A percentile compares a stretch with the other conserved stretches of the same genome.
phyloP scores from a whole-genome alignment of 371 early-diverging fungal genomes.

The Mortierella sp. region DNA sequence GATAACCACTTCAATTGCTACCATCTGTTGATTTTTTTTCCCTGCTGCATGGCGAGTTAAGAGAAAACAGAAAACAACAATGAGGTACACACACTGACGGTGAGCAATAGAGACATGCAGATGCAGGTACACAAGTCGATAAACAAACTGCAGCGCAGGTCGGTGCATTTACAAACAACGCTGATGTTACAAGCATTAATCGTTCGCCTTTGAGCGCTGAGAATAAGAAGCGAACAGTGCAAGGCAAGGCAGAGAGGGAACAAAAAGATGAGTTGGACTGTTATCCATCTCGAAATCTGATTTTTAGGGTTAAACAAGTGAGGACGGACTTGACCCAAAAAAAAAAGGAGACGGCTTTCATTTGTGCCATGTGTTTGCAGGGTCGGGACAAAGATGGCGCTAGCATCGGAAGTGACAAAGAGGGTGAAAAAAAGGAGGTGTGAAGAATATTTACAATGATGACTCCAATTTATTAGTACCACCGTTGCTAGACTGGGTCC shows the following conservation, averaged over 20 bases:
- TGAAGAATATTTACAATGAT: not conserved
- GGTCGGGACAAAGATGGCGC: not conserved
- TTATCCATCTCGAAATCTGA: constrained; percentile 3
- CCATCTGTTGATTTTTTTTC: not conserved
- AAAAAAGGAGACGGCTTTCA: not conserved
- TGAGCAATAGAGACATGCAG: not conserved
- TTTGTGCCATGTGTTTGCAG: constrained; percentile 3
- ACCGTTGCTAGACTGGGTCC: not conserved
- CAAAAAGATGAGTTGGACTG: not conserved
- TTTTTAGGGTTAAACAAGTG: not conserved
- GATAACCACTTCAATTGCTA: not conserved
- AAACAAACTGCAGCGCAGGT: not conserved
- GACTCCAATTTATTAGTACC: not conserved
- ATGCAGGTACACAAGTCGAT: constrained; percentile 1
- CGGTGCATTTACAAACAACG: not conserved
- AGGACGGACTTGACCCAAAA: not conserved
- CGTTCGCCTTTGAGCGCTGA: not conserved
- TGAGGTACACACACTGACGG: not conserved
- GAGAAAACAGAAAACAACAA: not conserved
- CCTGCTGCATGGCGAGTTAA: not conserved
- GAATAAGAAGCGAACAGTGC: not conserved
- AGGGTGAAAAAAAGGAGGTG: not conserved
- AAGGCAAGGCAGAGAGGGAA: not conserved
- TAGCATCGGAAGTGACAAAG: not conserved
- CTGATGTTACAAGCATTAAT: not conserved